Evolutionary conservation across 192 early-diverging fungal species (phyloP), one percentile per base, ranked within the genome.

Genomic region (Coemansia sp.): DNA sequence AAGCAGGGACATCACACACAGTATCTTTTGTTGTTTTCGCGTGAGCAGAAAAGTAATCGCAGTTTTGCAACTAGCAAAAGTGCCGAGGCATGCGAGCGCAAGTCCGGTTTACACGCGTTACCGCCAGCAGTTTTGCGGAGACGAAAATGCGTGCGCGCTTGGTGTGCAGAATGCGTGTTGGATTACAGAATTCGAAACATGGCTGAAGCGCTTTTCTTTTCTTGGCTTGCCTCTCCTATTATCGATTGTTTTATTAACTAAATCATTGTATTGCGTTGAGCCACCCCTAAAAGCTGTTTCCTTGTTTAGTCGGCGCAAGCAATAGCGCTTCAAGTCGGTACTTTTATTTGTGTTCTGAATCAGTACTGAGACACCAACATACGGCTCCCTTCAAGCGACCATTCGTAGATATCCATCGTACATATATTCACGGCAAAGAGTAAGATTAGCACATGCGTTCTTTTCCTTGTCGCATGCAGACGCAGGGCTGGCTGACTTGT

Each of bases 141-240:
- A n/a, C 17, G 59, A 38, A 22, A 51, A 47, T 51, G 19, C 60
- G 41, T 49, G 27, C 37, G 61, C 61, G 38, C 49, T 51, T 55
- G 26, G 14, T 29, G 25, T 29, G 23, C 48, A 49, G 48, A 22
- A 21, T 49, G 48, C 48, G 48, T 49, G 48, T 21, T 21, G 19
- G n/a, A 21, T 19, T 17, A 17, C 48, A 49, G 48, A 49, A 49
- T 49, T 49, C 48, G 48, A 49, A 49, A 25, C 53, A 55, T 29
- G 53, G 26, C 53, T 29, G 23, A 17, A 16, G 53, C 53, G 12
- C n/a, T 29, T 55, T 55, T n/a, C 22, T 55, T 39, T 27, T 49
- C 27, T 19, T 49, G 12, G 43, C 31, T 60, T 23, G 58, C 59
- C 39, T 60, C 9, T 47, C 31, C 35, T 57, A 26, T 59, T 59